Evolutionary conservation across 805 yeast genomes (phyloP).

Genomic region (Wickerhamomyces chaumierensis): DNA sequence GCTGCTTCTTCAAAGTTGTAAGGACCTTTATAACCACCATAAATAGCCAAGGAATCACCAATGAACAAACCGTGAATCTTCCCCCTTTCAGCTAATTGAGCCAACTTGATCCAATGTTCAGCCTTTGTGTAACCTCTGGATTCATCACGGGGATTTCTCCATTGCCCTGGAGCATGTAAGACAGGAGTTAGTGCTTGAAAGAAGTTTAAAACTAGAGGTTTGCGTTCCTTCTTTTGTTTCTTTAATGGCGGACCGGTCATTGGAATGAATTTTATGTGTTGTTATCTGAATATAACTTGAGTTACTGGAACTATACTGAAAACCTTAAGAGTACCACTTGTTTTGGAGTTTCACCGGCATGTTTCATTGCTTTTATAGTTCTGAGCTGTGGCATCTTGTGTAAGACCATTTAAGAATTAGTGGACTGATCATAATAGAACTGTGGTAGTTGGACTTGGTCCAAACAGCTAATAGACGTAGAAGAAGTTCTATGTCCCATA

Average conservation of each 20-base stretch:
- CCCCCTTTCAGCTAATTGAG: constrained; percentile 27
- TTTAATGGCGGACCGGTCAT: constrained; percentile 6
- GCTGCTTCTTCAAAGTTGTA: constrained; percentile 26
- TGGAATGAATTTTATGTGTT: too few species aligned
- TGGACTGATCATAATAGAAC: too few species aligned
- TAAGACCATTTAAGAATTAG: too few species aligned
- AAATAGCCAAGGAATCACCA: constrained; percentile 31
- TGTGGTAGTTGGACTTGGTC: too few species aligned
- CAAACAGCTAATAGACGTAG: too few species aligned
- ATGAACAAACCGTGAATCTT: constrained; percentile 28
- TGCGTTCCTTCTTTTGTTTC: constrained; percentile 11
- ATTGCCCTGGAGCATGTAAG: constrained; percentile 15
- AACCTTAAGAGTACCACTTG: too few species aligned
- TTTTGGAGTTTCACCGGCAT: too few species aligned
- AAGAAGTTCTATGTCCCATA: too few species aligned
- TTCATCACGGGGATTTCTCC: constrained; percentile 15
- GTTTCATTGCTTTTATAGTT: too few species aligned
- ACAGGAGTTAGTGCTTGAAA: constrained; percentile 14
- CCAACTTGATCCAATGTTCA: constrained; percentile 29
- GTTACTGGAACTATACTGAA: too few species aligned
- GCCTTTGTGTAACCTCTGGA: constrained; percentile 12
- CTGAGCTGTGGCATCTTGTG: too few species aligned
- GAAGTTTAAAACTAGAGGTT: constrained; percentile 13
- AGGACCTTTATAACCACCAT: constrained; percentile 32
- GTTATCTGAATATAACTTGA: too few species aligned